Evolutionary conservation across 345 rosid species (phyloP).

Genomic region (Cardiospermum halicacabum): DNA sequence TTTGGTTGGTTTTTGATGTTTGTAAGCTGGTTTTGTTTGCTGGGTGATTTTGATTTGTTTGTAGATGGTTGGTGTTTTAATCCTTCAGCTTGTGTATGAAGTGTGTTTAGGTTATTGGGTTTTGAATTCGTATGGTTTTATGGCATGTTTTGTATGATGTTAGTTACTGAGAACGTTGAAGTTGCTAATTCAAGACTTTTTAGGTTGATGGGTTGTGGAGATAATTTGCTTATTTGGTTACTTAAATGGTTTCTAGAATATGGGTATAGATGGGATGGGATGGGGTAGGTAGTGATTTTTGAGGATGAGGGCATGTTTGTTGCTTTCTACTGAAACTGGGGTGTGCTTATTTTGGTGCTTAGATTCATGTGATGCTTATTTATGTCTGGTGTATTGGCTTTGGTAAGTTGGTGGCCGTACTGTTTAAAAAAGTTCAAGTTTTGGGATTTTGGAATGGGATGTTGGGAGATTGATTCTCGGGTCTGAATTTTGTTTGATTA

Average conservation of each 20-base stretch:
- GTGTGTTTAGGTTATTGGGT: background rate
- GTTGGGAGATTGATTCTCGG: background rate
- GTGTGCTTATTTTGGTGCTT: background rate
- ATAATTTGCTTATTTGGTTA: background rate
- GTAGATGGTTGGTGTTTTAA: background rate
- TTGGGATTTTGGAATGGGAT: background rate
- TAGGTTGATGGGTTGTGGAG: background rate
- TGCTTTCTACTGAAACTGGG: background rate
- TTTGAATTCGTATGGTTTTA: background rate
- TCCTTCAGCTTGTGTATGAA: background rate
- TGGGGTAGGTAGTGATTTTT: background rate
- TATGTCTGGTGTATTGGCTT: background rate
- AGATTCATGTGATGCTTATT: background rate
- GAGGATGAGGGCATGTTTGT: background rate
- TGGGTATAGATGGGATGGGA: background rate
- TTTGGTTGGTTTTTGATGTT: background rate
- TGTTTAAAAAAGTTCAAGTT: too few species aligned
- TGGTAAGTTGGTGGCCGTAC: background rate
- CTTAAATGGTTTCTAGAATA: background rate
- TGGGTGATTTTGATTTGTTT: background rate
- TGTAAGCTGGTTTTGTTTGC: background rate
- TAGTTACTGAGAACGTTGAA: background rate
- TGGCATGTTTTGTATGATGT: background rate
- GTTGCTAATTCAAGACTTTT: background rate
- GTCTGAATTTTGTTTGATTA: background rate